These are phyloP conservation scores for Phtheirospermum japonicum DNA, from an alignment of 257 asterid genomes.

Conservation along the genomic window DNA sequence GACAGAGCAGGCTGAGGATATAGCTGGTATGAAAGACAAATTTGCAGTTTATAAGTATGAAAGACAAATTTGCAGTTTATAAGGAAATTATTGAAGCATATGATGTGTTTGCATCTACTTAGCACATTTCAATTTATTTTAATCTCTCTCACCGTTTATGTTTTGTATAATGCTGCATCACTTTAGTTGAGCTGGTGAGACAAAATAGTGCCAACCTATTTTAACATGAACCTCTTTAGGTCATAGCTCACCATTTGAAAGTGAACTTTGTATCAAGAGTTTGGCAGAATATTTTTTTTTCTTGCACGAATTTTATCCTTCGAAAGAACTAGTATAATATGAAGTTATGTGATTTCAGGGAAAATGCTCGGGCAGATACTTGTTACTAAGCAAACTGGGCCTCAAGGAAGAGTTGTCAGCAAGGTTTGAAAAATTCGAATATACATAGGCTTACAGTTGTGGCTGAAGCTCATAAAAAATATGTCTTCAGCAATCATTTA, in stretches of 20 bases:
- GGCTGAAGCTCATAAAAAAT: constrained; percentile 15
- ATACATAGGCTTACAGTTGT: not conserved
- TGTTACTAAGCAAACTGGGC: constrained; percentile 95
- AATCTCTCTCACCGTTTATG: constrained; percentile 9
- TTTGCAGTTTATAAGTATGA: not conserved
- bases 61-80: not conserved
- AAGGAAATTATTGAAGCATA: constrained; percentile 17
- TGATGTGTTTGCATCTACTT: constrained; percentile 9
- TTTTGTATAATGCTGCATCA: constrained; percentile 2
- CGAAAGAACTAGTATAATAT: constrained; percentile 6
- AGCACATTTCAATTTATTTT: constrained; percentile 20
- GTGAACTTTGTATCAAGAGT: constrained; percentile 15
- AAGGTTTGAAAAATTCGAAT: constrained; percentile 46
- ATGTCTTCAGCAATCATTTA: constrained; percentile 10
- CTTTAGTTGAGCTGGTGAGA: constrained; percentile 7
- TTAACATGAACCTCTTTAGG: constrained; percentile 9
- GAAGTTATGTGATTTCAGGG: constrained; percentile 46
- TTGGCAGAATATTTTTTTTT: constrained; percentile 1
- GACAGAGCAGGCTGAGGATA: constrained; percentile 70
- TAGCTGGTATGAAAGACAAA: constrained; percentile 56
- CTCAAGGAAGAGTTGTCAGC: constrained; percentile 97
- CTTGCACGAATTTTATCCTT: not conserved
- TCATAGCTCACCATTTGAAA: not conserved
- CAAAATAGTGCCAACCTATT: constrained; percentile 3
- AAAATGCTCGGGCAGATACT: constrained; percentile 94